Evolutionary conservation across 2,329 filamentous ascomycete species (phyloP).

Genomic region (Colletotrichum lindemuthianum): DNA sequence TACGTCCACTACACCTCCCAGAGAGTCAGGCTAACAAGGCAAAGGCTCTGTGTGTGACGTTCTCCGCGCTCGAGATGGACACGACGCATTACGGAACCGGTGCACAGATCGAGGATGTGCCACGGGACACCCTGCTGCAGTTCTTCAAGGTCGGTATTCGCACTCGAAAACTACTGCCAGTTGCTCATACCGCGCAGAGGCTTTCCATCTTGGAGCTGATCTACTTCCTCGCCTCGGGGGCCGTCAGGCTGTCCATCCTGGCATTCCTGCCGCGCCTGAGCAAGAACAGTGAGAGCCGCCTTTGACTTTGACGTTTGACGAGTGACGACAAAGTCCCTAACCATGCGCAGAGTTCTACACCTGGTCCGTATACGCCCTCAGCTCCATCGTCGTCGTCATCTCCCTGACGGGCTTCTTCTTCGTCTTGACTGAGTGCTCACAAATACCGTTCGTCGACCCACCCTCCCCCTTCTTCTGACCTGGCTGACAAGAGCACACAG

Average conservation of each 20-base stretch:
- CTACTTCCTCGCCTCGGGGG: slow-evolving; percentile 45
- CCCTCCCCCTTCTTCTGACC: not conserved
- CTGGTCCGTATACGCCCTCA: slow-evolving; percentile 30
- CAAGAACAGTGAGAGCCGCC: slow-evolving; percentile 42
- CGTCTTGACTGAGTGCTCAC: slow-evolving; percentile 39
- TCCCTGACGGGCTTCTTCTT: slow-evolving; percentile 38
- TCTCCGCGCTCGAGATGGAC: slow-evolving; percentile 31
- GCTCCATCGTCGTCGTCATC: slow-evolving; percentile 33
- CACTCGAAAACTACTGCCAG: no score
- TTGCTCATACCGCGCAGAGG: not conserved
- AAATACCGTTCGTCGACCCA: slow-evolving; percentile 34
- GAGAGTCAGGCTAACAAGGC: not conserved
- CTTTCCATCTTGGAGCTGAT: slow-evolving; percentile 34
- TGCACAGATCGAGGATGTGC: slow-evolving; percentile 23
- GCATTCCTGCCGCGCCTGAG: slow-evolving; percentile 48
- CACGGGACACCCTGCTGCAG: slow-evolving; percentile 9
- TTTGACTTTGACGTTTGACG: no score
- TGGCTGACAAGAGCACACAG: slow-evolving; percentile 2
- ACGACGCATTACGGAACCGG: slow-evolving; percentile 28
- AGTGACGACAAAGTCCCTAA: no score
- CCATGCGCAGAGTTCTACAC: slow-evolving; percentile 7
- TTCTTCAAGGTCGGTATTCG: slow-evolving; percentile 17
- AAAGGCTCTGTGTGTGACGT: slow-evolving; percentile 16
- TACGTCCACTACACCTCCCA: not conserved
- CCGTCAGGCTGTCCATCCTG: slow-evolving; percentile 47